Evolutionary conservation across 2,329 filamentous ascomycete species (phyloP), one percentile per base, ranked within the genome.

Genomic region (Cladophialophora psammophila): DNA sequence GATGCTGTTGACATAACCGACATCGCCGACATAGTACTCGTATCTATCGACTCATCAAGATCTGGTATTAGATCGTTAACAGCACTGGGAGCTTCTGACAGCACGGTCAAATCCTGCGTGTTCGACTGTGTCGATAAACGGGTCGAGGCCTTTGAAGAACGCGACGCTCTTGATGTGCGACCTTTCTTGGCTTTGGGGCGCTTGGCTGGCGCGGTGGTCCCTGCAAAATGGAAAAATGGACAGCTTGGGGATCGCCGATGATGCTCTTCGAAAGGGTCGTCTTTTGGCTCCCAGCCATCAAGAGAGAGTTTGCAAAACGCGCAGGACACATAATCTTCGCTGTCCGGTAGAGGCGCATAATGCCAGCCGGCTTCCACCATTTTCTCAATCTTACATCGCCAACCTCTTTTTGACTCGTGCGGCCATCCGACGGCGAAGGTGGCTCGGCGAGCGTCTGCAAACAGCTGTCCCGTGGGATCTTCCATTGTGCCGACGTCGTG

Each of bases 331-430:
- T 94, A 92, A 78, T 99, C 95, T 71, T 95, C 90, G 12, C 89
- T 92, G 52, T 94, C 93, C 52, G 87, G 81, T 5, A 88, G 92
- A 0, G 95, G 94, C 31, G 93, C 96, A 79, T 94, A 97, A 76
- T 91, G 93, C 94, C 94, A 99, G 10, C 95, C 95, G 34, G 93
- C 92, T 71, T 94, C 92, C 38, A 92, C 92, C 82, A 98, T 89
- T 89, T 96, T 94, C 72, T 95, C 91, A 0, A 88, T 89, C 78
- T 95, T 96, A 81, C 92, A 96, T 70, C 91, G 89, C 93, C 93
- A 97, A 5, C 91, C 92, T 75, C 89, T 90, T 80, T 95, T 96
- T 1, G 83, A 83, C 71, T 99, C 94, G 74, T 99, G 92, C 0
- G 94, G 93, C 95, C 95, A 99, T 72, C 85, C 85, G 13, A 87